A percentile compares a stretch with the other conserved stretches of the same genome.
phyloP scores from a whole-genome alignment of 768 basidiomycete species.

The Hemileccinum impolitum region DNA sequence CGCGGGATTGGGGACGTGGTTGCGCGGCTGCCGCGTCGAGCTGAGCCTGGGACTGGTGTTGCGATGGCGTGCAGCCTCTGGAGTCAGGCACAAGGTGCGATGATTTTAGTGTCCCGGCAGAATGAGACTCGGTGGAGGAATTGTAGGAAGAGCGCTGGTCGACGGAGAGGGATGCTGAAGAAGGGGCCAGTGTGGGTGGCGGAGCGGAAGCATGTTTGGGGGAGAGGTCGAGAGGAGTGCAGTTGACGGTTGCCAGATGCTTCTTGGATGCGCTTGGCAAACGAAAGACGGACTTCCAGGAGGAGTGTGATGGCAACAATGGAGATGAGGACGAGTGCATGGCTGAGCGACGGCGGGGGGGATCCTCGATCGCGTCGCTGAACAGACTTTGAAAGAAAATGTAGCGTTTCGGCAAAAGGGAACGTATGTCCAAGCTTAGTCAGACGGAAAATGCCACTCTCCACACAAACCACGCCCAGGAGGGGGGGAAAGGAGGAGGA shows the following conservation, averaged over 20 bases:
- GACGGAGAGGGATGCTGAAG: constrained; percentile 44
- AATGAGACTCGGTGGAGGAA: constrained; percentile 73
- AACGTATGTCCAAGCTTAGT: too few species aligned
- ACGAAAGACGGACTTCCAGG: constrained; percentile 77
- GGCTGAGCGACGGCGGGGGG: neutral
- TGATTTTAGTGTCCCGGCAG: constrained; percentile 28
- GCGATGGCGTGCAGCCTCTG: constrained; percentile 8
- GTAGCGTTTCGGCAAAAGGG: too few species aligned
- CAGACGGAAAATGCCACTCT: neutral
- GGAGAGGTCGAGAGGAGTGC: too few species aligned
- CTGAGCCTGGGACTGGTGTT: constrained; percentile 3
- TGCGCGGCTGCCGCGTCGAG: too few species aligned
- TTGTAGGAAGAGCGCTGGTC: constrained; percentile 75
- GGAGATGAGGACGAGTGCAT: constrained; percentile 25
- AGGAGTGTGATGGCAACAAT: constrained; percentile 1
- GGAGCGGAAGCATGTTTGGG: constrained; percentile 30
- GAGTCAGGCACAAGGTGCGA: constrained; percentile 30
- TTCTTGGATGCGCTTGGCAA: constrained; percentile 67
- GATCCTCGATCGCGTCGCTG: constrained; percentile 14
- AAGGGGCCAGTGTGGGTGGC: constrained; percentile 27
- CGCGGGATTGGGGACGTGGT: constrained; percentile 9
- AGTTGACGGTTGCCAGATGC: constrained; percentile 8
- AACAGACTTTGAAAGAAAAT: neutral
- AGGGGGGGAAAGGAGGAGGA: too few species aligned
- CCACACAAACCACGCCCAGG: too few species aligned